Conservation (phyloP, 1,284 basidiomycete genomes). For the Puccinia hordei region DNA sequence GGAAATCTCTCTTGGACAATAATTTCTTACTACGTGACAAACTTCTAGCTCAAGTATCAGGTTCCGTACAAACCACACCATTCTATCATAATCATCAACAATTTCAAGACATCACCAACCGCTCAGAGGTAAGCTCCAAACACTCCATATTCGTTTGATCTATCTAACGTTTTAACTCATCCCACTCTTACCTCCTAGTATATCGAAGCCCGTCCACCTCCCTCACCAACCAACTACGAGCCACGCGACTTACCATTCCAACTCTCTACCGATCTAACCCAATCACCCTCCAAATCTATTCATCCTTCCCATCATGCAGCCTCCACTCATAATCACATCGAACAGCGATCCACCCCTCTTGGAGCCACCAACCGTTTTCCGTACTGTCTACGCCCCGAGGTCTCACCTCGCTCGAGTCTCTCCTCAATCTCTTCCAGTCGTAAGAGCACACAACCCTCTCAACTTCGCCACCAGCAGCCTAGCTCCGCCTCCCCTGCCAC, state of each 20-base stretch:
- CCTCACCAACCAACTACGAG: constrained; percentile 15
- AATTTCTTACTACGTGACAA: constrained; percentile 69
- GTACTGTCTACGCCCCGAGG: constrained; percentile 43
- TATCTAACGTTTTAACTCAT: too few relatives aligned
- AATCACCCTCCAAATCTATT: constrained; percentile 43
- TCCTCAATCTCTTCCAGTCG: constrained; percentile 56
- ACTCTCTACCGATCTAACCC: constrained; percentile 50
- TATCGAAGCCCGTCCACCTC: constrained; percentile 47
- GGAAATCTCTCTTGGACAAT: constrained; percentile 70
- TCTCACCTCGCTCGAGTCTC: constrained; percentile 58
- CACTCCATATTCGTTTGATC: too few relatives aligned
- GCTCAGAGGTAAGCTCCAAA: constrained; percentile 51
- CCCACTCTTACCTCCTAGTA: constrained; percentile 22
- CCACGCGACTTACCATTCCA: background rate
- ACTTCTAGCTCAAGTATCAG: constrained; percentile 65
- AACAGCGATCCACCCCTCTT: background rate
- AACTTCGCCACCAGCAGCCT: constrained; percentile 61
- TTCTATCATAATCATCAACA: constrained; percentile 26
- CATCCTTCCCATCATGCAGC: background rate
- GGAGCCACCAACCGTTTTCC: background rate
- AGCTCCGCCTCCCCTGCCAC: constrained; percentile 63
- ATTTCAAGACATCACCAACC: constrained; percentile 59
- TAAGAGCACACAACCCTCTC: constrained; percentile 49
- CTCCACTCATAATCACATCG: background rate
- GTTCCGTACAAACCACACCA: background rate